These are phyloP conservation scores for Haplosporangium sp. DNA, from an alignment of 371 early-diverging fungal genomes.

Conservation along the genomic window DNA sequence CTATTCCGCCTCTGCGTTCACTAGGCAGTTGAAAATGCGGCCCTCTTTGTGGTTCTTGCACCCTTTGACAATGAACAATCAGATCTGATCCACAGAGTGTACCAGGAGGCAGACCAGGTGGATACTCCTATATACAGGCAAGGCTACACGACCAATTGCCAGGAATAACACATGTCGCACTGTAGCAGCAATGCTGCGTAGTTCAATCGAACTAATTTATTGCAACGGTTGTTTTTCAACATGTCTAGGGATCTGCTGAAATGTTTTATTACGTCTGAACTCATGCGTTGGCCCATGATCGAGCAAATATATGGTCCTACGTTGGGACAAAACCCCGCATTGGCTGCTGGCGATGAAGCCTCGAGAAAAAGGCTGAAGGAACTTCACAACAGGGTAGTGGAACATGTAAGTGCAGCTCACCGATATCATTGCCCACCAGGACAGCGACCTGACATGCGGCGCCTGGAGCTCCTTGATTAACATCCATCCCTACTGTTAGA, in stretches of 20 bases:
- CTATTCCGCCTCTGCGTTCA: background rate
- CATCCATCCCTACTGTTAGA: constrained; percentile 55
- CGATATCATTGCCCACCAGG: background rate
- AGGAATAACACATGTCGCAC: background rate
- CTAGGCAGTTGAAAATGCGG: constrained; percentile 78
- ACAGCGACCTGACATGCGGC: too few relatives aligned
- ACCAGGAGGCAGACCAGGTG: constrained; percentile 79
- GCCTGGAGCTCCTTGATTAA: background rate
- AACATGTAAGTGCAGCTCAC: constrained; percentile 75
- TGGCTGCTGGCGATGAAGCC: constrained; percentile 77
- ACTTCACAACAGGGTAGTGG: constrained; percentile 93
- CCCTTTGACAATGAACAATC: constrained; percentile 97
- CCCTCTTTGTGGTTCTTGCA: constrained; percentile 88
- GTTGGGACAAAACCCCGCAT: constrained; percentile 77
- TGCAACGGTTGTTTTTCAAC: background rate
- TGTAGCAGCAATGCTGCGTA: background rate
- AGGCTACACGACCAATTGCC: constrained; percentile 13
- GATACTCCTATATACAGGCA: constrained; percentile 80
- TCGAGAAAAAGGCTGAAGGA: constrained; percentile 85
- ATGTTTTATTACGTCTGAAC: constrained; percentile 89
- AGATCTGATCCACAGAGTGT: constrained; percentile 88
- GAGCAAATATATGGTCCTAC: constrained; percentile 85
- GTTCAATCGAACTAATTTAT: background rate
- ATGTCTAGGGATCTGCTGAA: constrained; percentile 79
- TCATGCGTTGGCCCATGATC: constrained; percentile 95